Base-by-base conservation (phyloP, 2,329 filamentous ascomycete species). In the Microdochium trichocladiopsis region DNA sequence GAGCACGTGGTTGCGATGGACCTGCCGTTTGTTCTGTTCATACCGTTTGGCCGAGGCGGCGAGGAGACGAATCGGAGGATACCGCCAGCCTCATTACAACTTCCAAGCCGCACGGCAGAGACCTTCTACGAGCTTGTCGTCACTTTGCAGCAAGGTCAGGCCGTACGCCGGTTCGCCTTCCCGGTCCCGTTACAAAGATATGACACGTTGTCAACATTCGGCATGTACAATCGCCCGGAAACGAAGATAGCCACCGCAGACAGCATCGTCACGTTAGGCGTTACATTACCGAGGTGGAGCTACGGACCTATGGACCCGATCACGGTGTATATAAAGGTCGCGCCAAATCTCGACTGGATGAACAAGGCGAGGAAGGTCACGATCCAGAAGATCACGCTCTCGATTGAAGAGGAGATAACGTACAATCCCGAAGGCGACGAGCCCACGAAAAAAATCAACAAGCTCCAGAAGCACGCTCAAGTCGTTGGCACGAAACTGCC, bases 221-320 rank as follows among this genome's bases (percentile, higher is more conserved):
- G 94, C 70, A 97, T 97, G 94, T 99, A 97, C 76, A 97, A 97
- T 72, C 87, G 91, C 51, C 93, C 92, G 16, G 93, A 96, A 69
- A 88, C 87, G 54, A 90, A 90, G 52, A 87, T 95, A 62, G 83
- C 86, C 55, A 89, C 91, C 28, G 84, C 88, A 50, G 94, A 97
- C 72, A 94, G 95, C 68, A 75, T 97, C 51, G 90, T 97, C 55
- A 95, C 90, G 9, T 75, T 97, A 51, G 90, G 89, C 47, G 95
- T 96, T 60, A 95, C 91, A 55, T 76, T 99, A 58, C 93, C 94
- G 23, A 84, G 91, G 56, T 96, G 93, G 91, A 96, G 92, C 57
- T 99, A 97, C 67, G 94, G 94, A 1, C 94, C 94, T 4, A 79
- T 93, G 55, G 94, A 99, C 67, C 93, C 93, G 8, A 93, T 99